Conservation (phyloP, 495 filamentous ascomycete species). For the Aspergillus ellipticus region DNA sequence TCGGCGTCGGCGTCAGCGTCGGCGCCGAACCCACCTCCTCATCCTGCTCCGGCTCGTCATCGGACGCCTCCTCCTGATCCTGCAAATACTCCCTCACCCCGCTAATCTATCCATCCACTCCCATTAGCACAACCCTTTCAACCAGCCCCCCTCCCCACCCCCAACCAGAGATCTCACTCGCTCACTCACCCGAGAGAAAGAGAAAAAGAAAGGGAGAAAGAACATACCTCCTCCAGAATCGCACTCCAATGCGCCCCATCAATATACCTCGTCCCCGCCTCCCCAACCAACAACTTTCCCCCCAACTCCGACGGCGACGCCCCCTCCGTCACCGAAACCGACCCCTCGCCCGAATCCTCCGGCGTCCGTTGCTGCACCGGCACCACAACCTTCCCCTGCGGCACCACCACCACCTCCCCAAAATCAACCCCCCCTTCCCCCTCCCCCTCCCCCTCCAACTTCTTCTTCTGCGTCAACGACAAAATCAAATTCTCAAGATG, state of each 20-base stretch:
- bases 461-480: conserved; percentile 40
- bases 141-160: neutral
- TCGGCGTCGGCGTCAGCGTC: conserved; percentile 28
- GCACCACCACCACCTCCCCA: neutral
- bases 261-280: conserved; percentile 44
- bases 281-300: conserved; percentile 68
- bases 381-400: neutral
- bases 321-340: neutral
- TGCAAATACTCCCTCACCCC: conserved; percentile 22
- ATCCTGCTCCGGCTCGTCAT: conserved; percentile 22
- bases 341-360: neutral
- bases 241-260: conserved; percentile 49
- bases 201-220: too few species aligned
- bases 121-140: conserved; percentile 4
- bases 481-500: conserved; percentile 51
- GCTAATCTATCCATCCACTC: conserved; percentile 29
- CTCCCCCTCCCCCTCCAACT: conserved; percentile 10
- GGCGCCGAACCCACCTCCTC: conserved; percentile 16
- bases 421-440: neutral
- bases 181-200: too few species aligned
- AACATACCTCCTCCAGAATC: conserved; percentile 48
- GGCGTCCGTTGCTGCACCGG: neutral
- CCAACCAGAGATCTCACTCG: too few species aligned
- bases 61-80: conserved; percentile 15
- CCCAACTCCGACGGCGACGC: conserved; percentile 40